Evolutionary conservation across 768 basidiomycete species (phyloP), one percentile per base, ranked within the genome.

Genomic region (Mycena epipterygia): DNA sequence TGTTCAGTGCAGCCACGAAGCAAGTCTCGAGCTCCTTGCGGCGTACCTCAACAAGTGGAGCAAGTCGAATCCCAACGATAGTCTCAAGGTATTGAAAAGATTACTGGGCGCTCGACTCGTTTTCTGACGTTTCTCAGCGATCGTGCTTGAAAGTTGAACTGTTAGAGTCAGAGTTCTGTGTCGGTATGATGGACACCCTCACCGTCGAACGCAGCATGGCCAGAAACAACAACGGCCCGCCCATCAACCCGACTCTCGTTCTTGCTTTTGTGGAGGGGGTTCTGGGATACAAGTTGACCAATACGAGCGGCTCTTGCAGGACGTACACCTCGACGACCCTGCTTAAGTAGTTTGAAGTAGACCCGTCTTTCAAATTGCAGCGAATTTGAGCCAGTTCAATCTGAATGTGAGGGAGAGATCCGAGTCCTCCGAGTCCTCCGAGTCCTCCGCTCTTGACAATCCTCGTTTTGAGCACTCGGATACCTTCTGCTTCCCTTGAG

Each of bases 201-300:
- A 73, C 73, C 1, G 80, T 84, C 29, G 81, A 82, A 60, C 80
- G 80, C 6, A 68, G 67, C 52, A 69, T 76, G 55, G 74, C 70
- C 23, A 73, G 72, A 35, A 56, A 71, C 23, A 69, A 37, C 52
- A 51, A 58, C 29, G 42, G 65, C 12, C 39, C 27, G 16, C 63
- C 70, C 11, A 70, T 82, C 23, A 84, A 84, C 68, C 82, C 83
- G 4, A 74, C 81, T 0, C 52, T 83, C 13, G 65, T 84, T 17
- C 71, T 85, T 19, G 79, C 81, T 3, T 84, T 84, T 61, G 76
- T 85, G 17, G 83, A 85, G 74, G 82, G 82, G 2, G 77, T 82
- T 5, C 71, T 84, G 70, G 80, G 81, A 19, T 85, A 82, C 71
- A 77, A 80, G 66, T 74, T 82, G 65, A 75, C 78, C 2, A 79